Conservation (phyloP, 257 asterid genomes). For the Fraxinus americana region DNA sequence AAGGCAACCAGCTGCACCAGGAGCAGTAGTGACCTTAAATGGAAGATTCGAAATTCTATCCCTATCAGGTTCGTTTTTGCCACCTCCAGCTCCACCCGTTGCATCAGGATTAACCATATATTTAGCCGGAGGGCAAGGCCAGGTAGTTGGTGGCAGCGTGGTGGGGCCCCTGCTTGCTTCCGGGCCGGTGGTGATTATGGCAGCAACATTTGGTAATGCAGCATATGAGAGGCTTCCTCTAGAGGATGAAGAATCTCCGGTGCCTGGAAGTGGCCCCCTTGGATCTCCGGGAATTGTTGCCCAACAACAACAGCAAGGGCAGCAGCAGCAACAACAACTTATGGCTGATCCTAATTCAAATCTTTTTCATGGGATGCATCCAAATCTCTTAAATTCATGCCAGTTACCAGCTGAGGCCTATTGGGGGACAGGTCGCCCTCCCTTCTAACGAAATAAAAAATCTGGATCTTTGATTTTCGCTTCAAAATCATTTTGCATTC, state of each 20-base stretch:
- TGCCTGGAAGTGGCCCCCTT: conserved; percentile 31
- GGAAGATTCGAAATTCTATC: conserved; percentile 90
- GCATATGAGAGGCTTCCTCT: conserved; percentile 91
- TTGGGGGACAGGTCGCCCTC: conserved; percentile 77
- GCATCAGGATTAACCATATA: conserved; percentile 84
- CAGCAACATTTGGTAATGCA: conserved; percentile 91
- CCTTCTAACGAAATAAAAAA: conserved; percentile 38
- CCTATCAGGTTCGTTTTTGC: conserved; percentile 80
- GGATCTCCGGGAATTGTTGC: conserved; percentile 49
- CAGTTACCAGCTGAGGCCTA: conserved; percentile 75
- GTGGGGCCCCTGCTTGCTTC: conserved; percentile 81
- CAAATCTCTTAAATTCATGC: conserved; percentile 64
- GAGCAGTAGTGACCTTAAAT: conserved; percentile 70
- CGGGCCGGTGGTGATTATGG: conserved; percentile 92
- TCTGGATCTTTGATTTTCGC: background rate
- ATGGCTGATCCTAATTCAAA: conserved; percentile 41
- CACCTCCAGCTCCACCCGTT: conserved; percentile 90
- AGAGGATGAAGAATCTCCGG: conserved; percentile 65
- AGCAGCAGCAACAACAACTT: conserved; percentile 24
- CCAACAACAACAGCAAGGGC: conserved; percentile 15
- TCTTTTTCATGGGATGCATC: conserved; percentile 58
- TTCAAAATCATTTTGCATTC: conserved; percentile 19
- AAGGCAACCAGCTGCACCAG: conserved; percentile 79
- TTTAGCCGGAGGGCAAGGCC: conserved; percentile 90
- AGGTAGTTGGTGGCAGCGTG: conserved; percentile 89